Percentiles rank a stretch among this genome's conserved stretches.
phyloP scores from a whole-genome alignment of 768 basidiomycete genomes.

The Hysterangium stoloniferum region DNA sequence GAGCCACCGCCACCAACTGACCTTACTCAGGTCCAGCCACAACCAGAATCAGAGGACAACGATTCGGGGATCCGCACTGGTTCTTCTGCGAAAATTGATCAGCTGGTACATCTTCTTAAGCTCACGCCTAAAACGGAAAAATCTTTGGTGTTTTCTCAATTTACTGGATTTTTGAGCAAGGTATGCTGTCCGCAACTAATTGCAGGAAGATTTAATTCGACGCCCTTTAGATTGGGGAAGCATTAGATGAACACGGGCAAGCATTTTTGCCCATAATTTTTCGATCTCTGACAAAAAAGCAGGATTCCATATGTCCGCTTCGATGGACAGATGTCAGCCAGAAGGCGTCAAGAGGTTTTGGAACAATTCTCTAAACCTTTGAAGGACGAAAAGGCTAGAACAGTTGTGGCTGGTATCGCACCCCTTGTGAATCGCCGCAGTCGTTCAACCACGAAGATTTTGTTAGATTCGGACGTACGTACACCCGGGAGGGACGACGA shows the following conservation, averaged over 20 bases:
- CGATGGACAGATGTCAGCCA: slow-evolving; percentile 81
- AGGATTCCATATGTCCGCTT: slow-evolving; percentile 76
- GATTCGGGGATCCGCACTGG: slow-evolving; percentile 34
- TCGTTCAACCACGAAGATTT: slow-evolving; percentile 10
- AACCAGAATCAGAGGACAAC: slow-evolving; percentile 32
- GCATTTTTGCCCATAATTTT: slow-evolving; percentile 16
- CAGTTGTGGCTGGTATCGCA: too few relatives aligned
- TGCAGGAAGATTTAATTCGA: neutral
- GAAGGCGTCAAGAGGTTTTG: slow-evolving; percentile 68
- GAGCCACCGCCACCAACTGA: slow-evolving; percentile 60
- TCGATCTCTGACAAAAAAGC: neutral
- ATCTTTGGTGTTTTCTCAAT: slow-evolving; percentile 84
- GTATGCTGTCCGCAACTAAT: slow-evolving; percentile 29
- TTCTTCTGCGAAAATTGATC: slow-evolving; percentile 81
- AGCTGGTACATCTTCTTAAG: slow-evolving; percentile 63
- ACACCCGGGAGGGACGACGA: slow-evolving; percentile 15
- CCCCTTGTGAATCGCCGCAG: slow-evolving; percentile 12
- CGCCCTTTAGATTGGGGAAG: slow-evolving; percentile 52
- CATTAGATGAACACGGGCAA: slow-evolving; percentile 57
- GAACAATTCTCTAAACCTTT: slow-evolving; percentile 65
- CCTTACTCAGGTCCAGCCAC: slow-evolving; percentile 48
- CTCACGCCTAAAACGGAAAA: slow-evolving; percentile 66
- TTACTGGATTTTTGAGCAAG: slow-evolving; percentile 79
- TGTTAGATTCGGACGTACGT: neutral
- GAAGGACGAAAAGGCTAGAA: slow-evolving; percentile 27